Base-by-base conservation (phyloP, 1,284 basidiomycete genomes). In the Pascua sp. region DNA sequence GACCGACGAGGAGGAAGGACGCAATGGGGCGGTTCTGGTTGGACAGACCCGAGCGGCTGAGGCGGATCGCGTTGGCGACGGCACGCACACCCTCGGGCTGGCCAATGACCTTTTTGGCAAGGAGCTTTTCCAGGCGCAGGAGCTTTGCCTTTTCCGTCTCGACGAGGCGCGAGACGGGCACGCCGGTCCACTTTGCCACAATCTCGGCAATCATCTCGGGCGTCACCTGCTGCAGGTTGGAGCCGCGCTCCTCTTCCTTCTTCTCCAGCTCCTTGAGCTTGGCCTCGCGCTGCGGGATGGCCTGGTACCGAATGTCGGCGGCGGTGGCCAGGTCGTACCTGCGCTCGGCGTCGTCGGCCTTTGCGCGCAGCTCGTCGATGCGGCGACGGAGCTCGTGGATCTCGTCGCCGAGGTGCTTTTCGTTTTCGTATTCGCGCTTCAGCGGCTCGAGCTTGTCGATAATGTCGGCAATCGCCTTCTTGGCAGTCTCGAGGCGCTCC, bases 331-430 rank as follows among this genome's bases (percentile, higher is more conserved):
- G 83, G 69, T 93, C 91, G 67, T 81, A 87, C 79, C 85, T 85
- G 73, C 95, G 82, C 76, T 98, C 92, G 8, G 95, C 95, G 49
- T 96, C 92, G 66, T 96, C 91, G 0, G 90, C 88, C 80, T 98
- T 98, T 18, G 88, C 86, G 64, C 86, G 89, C 44, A 98, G 81
- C 63, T 96, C 90, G 67, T 98, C 96, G 51, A 98, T 91, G 77
- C 84, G 89, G 69, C 85, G 84, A 52, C 91, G 84, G 39, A 91
- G 82, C 4, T 82, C 78, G 66, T 89, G 88, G 66, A 98, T 85
- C 71, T 96, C 88, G 61, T 97, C 89, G 16, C 89, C 88, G 48
- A 89, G 84, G 52, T 81, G 81, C 80, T 94, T 95, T 77, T 96
- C 90, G 51, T 88, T 88, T 75, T 98, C 90, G 76, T 93, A 95